These are phyloP conservation scores for Physcomitrium patens DNA, from an alignment of 225 moss, liverwort and hornwort genomes.

Conservation along the genomic window DNA sequence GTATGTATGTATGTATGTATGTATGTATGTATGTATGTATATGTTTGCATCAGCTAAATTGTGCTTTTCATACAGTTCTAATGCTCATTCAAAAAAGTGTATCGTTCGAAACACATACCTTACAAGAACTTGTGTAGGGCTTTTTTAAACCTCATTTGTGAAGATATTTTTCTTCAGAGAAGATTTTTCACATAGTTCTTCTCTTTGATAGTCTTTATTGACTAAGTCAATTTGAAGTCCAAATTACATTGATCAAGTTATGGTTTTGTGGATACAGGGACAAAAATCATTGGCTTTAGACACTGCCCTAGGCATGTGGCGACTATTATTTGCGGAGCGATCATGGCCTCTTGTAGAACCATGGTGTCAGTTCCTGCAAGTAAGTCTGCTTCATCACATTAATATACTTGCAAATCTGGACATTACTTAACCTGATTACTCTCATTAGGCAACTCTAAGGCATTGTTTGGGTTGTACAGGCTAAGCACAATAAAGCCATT, in stretches of 20 bases:
- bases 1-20: too few relatives aligned
- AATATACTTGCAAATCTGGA: constrained; percentile 2
- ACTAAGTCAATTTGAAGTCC: constrained; percentile 1
- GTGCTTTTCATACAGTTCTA: not conserved
- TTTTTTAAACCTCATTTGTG: not conserved
- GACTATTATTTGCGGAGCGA: constrained; percentile 78
- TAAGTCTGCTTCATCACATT: constrained; percentile 33
- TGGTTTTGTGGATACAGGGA: constrained; percentile 49
- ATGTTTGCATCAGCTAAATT: not conserved
- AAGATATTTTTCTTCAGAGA: constrained; percentile 24
- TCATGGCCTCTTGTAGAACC: constrained; percentile 79
- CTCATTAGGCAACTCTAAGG: not conserved
- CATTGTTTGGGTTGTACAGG: constrained; percentile 45
- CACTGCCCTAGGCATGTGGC: constrained; percentile 92
- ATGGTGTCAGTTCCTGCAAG: constrained; percentile 92
- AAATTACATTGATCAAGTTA: not conserved
- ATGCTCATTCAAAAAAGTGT: too few relatives aligned
- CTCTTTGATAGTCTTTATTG: constrained; percentile 20
- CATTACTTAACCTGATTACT: not conserved
- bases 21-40: too few relatives aligned
- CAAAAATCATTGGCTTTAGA: constrained; percentile 89
- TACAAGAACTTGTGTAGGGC: not conserved
- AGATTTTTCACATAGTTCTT: constrained; percentile 54
- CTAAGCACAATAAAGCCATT: constrained; percentile 90
- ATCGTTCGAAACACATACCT: not conserved